Evolutionary conservation across 2,329 filamentous ascomycete genomes (phyloP).

Genomic region (Fusarium torulosum): DNA sequence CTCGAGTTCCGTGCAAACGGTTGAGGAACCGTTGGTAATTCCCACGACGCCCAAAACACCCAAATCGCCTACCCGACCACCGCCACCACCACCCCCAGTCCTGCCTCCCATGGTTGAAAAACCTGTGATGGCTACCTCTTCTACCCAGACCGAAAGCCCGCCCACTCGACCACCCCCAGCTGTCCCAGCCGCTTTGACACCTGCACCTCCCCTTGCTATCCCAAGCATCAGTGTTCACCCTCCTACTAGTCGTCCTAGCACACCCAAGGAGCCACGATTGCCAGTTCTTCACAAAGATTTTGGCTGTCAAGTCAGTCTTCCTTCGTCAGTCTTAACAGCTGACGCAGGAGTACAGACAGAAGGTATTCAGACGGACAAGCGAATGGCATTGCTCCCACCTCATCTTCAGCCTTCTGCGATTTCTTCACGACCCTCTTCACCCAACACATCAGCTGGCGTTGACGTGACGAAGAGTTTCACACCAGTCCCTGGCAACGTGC

Average conservation of each 20-base stretch:
- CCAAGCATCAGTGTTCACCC: constrained; percentile 94
- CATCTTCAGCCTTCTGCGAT: constrained; percentile 86
- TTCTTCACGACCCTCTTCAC: constrained; percentile 69
- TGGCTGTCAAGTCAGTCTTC: constrained; percentile 78
- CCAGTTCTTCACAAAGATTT: constrained; percentile 87
- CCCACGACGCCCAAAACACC: constrained; percentile 70
- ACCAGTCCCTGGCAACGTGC: constrained; percentile 65
- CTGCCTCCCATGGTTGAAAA: constrained; percentile 52
- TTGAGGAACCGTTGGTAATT: constrained; percentile 72
- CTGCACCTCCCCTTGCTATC: constrained; percentile 65
- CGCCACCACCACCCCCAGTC: constrained; percentile 54
- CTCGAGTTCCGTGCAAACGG: constrained; percentile 73
- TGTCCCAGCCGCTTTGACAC: constrained; percentile 38
- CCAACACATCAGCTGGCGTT: constrained; percentile 53
- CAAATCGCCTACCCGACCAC: constrained; percentile 56
- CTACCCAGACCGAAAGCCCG: constrained; percentile 70
- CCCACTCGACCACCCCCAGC: constrained; percentile 14
- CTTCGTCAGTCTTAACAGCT: constrained; percentile 39
- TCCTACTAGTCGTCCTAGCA: constrained; percentile 84
- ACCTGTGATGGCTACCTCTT: constrained; percentile 63
- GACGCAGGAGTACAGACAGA: constrained; percentile 81
- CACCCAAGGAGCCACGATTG: constrained; percentile 78
- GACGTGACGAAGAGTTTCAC: constrained; percentile 60
- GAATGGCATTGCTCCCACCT: constrained; percentile 78
- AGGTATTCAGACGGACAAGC: constrained; percentile 85